These are phyloP conservation scores for Rachicladosporium sp. DNA, from an alignment of 2,329 filamentous ascomycete genomes.

Conservation along the genomic window DNA sequence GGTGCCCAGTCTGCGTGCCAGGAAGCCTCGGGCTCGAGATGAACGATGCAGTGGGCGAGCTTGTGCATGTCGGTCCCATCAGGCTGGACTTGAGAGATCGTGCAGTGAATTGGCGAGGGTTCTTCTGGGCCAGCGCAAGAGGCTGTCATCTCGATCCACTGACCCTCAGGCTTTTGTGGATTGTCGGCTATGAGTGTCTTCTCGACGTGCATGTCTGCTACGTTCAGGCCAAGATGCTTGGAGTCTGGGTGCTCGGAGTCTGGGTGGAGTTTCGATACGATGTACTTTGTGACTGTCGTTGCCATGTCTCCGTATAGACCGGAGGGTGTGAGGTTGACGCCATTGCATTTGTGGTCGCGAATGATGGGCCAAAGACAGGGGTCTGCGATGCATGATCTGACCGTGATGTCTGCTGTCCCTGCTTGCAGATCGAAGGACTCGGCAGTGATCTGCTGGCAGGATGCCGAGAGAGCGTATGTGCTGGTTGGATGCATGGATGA, in stretches of 20 bases:
- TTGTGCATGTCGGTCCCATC: constrained; percentile 13
- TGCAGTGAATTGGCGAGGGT: constrained; percentile 8
- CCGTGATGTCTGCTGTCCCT: constrained; percentile 10
- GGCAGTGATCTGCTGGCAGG: constrained; percentile 14
- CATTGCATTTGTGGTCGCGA: constrained; percentile 23
- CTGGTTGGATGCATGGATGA: constrained; percentile 1
- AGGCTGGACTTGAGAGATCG: constrained; percentile 14
- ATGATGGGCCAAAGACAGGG: constrained; percentile 14
- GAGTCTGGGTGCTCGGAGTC: constrained; percentile 8
- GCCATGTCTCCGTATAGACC: constrained; percentile 25
- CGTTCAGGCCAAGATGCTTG: constrained; percentile 12
- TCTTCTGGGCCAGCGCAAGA: constrained; percentile 1
- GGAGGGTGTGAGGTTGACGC: constrained; percentile 18
- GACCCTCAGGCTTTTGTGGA: constrained; percentile 9
- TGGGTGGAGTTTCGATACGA: constrained; percentile 9
- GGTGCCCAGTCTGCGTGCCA: constrained; percentile 15
- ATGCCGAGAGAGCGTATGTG: constrained; percentile 10
- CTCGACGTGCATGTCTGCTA: constrained; percentile 16
- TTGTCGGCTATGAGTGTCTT: constrained; percentile 16
- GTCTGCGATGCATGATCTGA: constrained; percentile 14
- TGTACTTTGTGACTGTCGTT: constrained; percentile 14
- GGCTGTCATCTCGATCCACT: constrained; percentile 18
- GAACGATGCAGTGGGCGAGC: constrained; percentile 15
- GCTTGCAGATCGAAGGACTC: constrained; percentile 3
- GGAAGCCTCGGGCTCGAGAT: constrained; percentile 8